A percentile compares a stretch with the other conserved stretches of the same genome.
These are phyloP conservation scores for Phlebopus sp. DNA, from an alignment of 1,284 basidiomycete species.

Conservation along the genomic window DNA sequence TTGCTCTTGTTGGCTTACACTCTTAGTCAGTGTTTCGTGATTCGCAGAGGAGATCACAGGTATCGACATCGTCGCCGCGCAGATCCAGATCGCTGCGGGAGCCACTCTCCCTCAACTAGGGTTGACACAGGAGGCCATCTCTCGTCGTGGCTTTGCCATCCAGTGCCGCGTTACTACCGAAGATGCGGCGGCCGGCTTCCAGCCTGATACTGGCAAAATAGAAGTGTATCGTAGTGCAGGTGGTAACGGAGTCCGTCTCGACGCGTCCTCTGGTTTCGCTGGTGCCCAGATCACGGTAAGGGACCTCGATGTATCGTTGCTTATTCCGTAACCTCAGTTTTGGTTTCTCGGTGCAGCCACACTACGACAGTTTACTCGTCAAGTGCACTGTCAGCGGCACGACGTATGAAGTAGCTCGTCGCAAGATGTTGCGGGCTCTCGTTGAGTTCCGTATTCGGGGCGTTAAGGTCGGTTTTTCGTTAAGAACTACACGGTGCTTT, in stretches of 20 bases:
- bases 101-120: constrained; percentile 95
- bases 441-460: constrained; percentile 99
- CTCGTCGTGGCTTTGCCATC: constrained; percentile 95
- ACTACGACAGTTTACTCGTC: constrained; percentile 98
- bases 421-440: constrained; percentile 98
- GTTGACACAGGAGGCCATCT: constrained; percentile 94
- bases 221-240: constrained; percentile 99
- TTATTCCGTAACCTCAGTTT: neutral
- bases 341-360: constrained; percentile 54
- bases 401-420: constrained; percentile 96
- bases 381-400: constrained; percentile 97
- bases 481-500: neutral
- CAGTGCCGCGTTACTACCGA: constrained; percentile 99
- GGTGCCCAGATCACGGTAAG: constrained; percentile 96
- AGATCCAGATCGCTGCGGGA: constrained; percentile 98
- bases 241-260: constrained; percentile 97
- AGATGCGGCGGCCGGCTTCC: constrained; percentile 88
- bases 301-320: neutral
- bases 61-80: constrained; percentile 97
- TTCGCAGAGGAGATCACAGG: constrained; percentile 93
- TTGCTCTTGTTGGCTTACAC: constrained; percentile 5
- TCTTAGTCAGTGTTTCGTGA: constrained; percentile 3
- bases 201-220: constrained; percentile 99
- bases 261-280: constrained; percentile 97
- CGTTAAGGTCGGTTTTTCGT: constrained; percentile 76